Base-by-base conservation (phyloP, 129 eudicot species). In the Ambrosia trifida region DNA sequence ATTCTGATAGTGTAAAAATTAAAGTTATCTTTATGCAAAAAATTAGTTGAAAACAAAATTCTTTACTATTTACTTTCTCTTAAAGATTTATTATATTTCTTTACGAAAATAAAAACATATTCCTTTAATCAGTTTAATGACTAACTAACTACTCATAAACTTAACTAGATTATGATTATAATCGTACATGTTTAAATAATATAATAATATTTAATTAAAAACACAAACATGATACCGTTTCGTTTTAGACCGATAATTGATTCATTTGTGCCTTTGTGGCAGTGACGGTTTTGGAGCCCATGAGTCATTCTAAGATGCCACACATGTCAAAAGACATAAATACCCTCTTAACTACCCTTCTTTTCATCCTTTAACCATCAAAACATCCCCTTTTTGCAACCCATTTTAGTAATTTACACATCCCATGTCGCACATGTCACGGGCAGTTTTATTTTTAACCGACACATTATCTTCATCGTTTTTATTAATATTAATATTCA, bases 361-460 rank as follows among this genome's bases (percentile, higher is more conserved):
- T 11, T n/a, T 56, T 33, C 5, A 2, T 62, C 3, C 50, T 6
- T 44, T 11, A 16, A 61, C 41, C 43, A 28, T 17, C 5, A 44
- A 45, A 16, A 45, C 35, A 4, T 45, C 54, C 16, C 2, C 11
- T 47, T 7, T n/a, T 5, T 3, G 1, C 16, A 60, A 69, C 70
- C 76, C 49, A 19, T 68, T 77, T 69, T 69, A 36, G 81, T 77
- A 69, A 60, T 69, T 69, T 52, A 7, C 44, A 38, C 43, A 20
- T 31, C 71, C 76, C 75, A 76, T 36, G 75, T 69, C 36, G 35
- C 63, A 69, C 76, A 77, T 69, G 80, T 69, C 31, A 24, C 18
- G 32, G 32, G 33, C 63, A 76, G 75, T 76, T 59, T 56, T 9
- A 76, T 69, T 76, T 59, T 56, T 9, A 13, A 33, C 44, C 52